A percentile compares a stretch with the other conserved stretches of the same genome.
Evolutionary conservation across 148 eudicot species (phyloP).

Genomic region (Cornus suecica): DNA sequence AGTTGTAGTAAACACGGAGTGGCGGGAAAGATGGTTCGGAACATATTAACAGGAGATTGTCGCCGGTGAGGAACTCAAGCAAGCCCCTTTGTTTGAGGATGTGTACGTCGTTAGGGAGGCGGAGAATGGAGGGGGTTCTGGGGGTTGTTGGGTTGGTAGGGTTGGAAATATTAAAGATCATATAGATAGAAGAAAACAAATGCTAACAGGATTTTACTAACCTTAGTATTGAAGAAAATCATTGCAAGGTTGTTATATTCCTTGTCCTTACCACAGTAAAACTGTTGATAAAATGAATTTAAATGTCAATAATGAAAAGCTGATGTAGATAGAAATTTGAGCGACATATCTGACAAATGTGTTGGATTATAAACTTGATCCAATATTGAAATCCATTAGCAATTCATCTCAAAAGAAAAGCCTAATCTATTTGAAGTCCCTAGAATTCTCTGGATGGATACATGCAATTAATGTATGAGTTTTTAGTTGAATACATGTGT

Average conservation of each 20-base stretch:
- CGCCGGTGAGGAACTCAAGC: slow-evolving; percentile 67
- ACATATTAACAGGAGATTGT: slow-evolving; percentile 41
- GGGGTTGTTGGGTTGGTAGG: background rate
- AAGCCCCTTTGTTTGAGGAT: slow-evolving; percentile 70
- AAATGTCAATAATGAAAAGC: background rate
- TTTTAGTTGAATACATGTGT: too few relatives aligned
- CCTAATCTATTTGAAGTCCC: too few relatives aligned
- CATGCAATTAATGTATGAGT: too few relatives aligned
- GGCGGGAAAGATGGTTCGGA: slow-evolving; percentile 32
- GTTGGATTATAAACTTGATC: too few relatives aligned
- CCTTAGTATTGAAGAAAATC: slow-evolving; percentile 99
- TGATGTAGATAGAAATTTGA: background rate
- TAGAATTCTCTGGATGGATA: too few relatives aligned
- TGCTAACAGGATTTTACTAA: slow-evolving; percentile 17
- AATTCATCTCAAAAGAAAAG: too few relatives aligned
- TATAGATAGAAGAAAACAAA: slow-evolving; percentile 2
- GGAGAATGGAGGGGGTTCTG: background rate
- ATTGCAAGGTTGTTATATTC: slow-evolving; percentile 97
- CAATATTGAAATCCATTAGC: too few relatives aligned
- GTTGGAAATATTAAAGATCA: too few relatives aligned
- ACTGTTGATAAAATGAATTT: slow-evolving; percentile 41
- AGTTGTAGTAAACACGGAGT: slow-evolving; percentile 71
- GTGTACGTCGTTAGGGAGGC: slow-evolving; percentile 46
- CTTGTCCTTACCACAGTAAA: slow-evolving; percentile 63
- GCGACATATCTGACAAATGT: background rate